Evolutionary conservation across 2,329 filamentous ascomycete genomes (phyloP).

Genomic region (Aphanoascus verrucosus): DNA sequence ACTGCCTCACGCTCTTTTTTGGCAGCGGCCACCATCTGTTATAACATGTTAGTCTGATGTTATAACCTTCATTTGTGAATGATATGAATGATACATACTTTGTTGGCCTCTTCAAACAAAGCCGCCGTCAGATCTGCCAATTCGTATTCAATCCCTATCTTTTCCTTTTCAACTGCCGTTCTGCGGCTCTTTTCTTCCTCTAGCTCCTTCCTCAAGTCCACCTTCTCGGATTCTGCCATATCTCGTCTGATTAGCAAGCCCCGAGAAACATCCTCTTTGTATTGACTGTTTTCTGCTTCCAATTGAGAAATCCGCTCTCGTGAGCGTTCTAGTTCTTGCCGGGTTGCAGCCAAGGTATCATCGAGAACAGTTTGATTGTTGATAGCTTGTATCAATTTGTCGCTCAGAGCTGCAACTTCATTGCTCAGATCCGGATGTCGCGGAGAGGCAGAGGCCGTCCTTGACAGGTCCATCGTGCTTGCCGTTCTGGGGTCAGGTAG

Average conservation of each 20-base stretch:
- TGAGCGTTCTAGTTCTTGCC: constrained; percentile 70
- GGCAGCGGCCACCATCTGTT: constrained; percentile 77
- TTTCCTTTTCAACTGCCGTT: constrained; percentile 61
- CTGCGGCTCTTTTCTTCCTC: constrained; percentile 57
- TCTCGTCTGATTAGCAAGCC: constrained; percentile 67
- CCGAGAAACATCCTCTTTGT: constrained; percentile 57
- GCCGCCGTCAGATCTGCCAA: constrained; percentile 81
- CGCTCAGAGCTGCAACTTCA: constrained; percentile 83
- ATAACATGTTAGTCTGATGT: constrained; percentile 8
- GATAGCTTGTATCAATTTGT: constrained; percentile 93
- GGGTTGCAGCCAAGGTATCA: constrained; percentile 70
- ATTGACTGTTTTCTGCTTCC: constrained; percentile 58
- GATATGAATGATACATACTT: constrained; percentile 36
- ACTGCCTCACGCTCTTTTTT: constrained; percentile 73
- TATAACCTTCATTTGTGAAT: no score
- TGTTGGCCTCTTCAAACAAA: constrained; percentile 96
- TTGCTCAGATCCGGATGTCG: constrained; percentile 52
- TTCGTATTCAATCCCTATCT: constrained; percentile 83
- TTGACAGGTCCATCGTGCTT: constrained; percentile 28
- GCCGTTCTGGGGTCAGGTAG: constrained; percentile 36
- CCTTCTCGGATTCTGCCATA: constrained; percentile 63
- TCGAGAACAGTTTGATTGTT: constrained; percentile 91
- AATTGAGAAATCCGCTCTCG: constrained; percentile 56
- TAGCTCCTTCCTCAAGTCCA: constrained; percentile 47
- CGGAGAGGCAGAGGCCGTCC: constrained; percentile 26